Percentiles rank a stretch among this genome's conserved stretches.
These are phyloP conservation scores for Ceratobasidium sp. DNA, from an alignment of 1,284 basidiomycete genomes.

Conservation along the genomic window DNA sequence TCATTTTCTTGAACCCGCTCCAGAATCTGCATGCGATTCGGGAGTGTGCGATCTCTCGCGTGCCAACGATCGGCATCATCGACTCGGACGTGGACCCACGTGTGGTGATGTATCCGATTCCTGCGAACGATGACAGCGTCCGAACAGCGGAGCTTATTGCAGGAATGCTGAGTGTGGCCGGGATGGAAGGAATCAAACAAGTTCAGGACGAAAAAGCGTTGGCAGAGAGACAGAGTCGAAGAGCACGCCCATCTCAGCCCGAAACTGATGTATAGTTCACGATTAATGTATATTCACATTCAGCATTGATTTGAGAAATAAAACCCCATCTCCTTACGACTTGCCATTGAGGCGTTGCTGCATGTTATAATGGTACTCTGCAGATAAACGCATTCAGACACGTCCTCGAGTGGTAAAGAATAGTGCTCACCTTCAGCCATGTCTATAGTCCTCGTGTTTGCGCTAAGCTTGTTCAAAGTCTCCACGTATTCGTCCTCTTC, in stretches of 20 bases:
- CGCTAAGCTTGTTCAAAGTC: slow-evolving; percentile 93
- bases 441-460: slow-evolving; percentile 85
- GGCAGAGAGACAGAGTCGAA: slow-evolving; percentile 29
- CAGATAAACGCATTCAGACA: background rate
- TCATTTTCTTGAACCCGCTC: slow-evolving; percentile 87
- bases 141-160: slow-evolving; percentile 89
- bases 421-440: slow-evolving; percentile 82
- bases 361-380: slow-evolving; percentile 72
- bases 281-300: slow-evolving; percentile 16
- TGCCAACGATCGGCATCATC: slow-evolving; percentile 88
- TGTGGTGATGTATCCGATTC: slow-evolving; percentile 97
- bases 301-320: background rate
- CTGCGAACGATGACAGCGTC: slow-evolving; percentile 94
- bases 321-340: background rate
- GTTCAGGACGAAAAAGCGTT: slow-evolving; percentile 42
- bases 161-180: slow-evolving; percentile 91
- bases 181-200: slow-evolving; percentile 73
- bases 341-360: slow-evolving; percentile 55
- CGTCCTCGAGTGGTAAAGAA: background rate
- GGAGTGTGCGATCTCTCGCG: slow-evolving; percentile 82
- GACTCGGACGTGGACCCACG: slow-evolving; percentile 97
- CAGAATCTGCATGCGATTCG: slow-evolving; percentile 82
- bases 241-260: slow-evolving; percentile 17
- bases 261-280: slow-evolving; percentile 2
- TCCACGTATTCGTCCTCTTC: slow-evolving; percentile 98